These are phyloP conservation scores for Hordeum vulgare DNA, from an alignment of 176 grass and related monocot genomes.

Conservation along the genomic window DNA sequence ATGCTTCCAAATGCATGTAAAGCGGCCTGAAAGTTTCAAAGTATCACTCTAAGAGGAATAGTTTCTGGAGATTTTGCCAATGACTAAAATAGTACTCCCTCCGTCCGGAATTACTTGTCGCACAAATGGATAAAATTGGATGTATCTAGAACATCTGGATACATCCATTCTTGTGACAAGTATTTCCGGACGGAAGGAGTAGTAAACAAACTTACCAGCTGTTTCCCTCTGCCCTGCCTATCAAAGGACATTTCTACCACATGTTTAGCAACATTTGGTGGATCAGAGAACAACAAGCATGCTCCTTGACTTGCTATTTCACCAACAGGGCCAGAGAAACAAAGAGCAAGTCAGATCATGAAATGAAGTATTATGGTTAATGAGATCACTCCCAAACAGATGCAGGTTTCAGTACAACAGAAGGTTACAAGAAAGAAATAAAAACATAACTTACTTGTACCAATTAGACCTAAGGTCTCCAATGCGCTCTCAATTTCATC, in stretches of 20 bases:
- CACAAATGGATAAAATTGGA: too few relatives aligned
- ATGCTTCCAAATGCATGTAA: constrained; percentile 90
- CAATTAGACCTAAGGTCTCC: constrained; percentile 83
- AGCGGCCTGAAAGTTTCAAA: constrained; percentile 53
- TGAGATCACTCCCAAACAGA: not conserved
- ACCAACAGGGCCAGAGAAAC: constrained; percentile 18
- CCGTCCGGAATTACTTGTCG: too few relatives aligned
- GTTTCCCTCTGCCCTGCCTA: constrained; percentile 68
- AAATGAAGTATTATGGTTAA: not conserved
- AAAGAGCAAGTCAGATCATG: constrained; percentile 5
- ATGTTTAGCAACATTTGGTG: constrained; percentile 37
- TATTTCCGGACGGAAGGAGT: too few relatives aligned
- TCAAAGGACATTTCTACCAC: constrained; percentile 63
- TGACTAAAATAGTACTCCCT: too few relatives aligned
- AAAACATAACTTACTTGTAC: constrained; percentile 55
- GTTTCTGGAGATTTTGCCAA: constrained; percentile 2
- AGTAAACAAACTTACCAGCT: constrained; percentile 46
- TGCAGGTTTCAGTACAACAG: not conserved
- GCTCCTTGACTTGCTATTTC: constrained; percentile 67
- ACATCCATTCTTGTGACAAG: too few relatives aligned
- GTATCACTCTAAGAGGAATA: not conserved
- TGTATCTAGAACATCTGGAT: too few relatives aligned
- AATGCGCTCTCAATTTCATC: constrained; percentile 79
- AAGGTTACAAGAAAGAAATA: not conserved
- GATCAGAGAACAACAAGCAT: constrained; percentile 52